Percentiles rank a stretch among this genome's conserved stretches.
Conservation (phyloP, 148 eudicot species). For the Arbutus unedo region DNA sequence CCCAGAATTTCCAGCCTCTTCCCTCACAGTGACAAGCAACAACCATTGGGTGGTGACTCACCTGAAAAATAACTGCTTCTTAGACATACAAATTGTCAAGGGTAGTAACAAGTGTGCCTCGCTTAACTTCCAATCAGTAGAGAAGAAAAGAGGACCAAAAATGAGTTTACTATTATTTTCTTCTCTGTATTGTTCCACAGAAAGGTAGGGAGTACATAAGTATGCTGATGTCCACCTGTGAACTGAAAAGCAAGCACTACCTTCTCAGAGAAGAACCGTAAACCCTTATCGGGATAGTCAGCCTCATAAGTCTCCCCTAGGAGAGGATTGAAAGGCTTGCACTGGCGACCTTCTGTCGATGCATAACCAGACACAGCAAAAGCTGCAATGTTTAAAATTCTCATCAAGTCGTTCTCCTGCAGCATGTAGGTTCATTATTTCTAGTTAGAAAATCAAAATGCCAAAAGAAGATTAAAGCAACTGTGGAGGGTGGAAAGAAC, state of each 20-base stretch:
- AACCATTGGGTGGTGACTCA: constrained; percentile 91
- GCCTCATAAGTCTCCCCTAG: constrained; percentile 98
- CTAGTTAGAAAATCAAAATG: constrained; percentile 13
- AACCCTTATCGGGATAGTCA: constrained; percentile 92
- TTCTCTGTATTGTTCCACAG: background rate
- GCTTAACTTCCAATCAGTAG: background rate
- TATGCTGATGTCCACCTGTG: background rate
- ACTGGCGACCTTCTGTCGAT: constrained; percentile 96
- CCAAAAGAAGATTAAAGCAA: background rate
- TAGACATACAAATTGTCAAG: background rate
- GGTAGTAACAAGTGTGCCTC: background rate
- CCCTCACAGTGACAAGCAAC: constrained; percentile 97
- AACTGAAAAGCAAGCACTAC: constrained; percentile 29
- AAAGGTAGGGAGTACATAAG: background rate
- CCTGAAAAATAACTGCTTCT: constrained; percentile 37
- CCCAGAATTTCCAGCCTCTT: constrained; percentile 91
- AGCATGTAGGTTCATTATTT: constrained; percentile 17
- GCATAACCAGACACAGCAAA: constrained; percentile 98
- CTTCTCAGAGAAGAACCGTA: constrained; percentile 93
- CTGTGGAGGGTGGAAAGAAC: background rate
- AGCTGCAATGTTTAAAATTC: constrained; percentile 83
- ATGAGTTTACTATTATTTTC: background rate
- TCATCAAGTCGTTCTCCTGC: constrained; percentile 95
- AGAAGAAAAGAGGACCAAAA: background rate
- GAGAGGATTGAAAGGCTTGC: constrained; percentile 98